phyloP scores from a whole-genome alignment of 345 rosid genomes.

The Citrus australasica region DNA sequence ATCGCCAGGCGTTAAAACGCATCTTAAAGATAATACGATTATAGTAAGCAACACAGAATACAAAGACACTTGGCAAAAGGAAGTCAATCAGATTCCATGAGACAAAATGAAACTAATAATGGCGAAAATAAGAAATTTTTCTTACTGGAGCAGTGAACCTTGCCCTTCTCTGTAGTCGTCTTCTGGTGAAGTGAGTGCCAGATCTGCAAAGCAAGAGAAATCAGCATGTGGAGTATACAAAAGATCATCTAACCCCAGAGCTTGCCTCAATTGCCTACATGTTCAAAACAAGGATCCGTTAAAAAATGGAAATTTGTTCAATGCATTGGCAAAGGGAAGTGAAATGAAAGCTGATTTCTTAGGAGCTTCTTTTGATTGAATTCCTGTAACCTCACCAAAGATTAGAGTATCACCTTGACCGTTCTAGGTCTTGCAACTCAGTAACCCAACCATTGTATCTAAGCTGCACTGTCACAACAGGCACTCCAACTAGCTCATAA shows the following conservation, averaged over 20 bases:
- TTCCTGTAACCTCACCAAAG: background rate
- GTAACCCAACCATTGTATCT: constrained; percentile 99
- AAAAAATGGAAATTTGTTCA: background rate
- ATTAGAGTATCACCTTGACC: constrained; percentile 53
- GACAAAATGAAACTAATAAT: background rate
- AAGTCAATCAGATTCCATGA: no score
- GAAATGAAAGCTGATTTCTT: background rate
- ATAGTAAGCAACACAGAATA: background rate
- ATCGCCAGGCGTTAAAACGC: constrained; percentile 93
- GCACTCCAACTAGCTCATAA: constrained; percentile 92
- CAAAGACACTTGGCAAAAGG: no score
- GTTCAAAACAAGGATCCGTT: background rate
- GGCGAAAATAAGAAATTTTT: no score
- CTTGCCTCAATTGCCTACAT: constrained; percentile 74
- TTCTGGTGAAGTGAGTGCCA: constrained; percentile 89
- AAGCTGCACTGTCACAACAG: constrained; percentile 87
- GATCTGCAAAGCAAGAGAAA: constrained; percentile 96
- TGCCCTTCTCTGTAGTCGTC: constrained; percentile 93
- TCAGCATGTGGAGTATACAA: constrained; percentile 99
- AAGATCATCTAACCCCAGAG: constrained; percentile 86
- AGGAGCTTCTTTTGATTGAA: background rate
- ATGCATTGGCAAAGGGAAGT: background rate
- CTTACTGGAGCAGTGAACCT: no score
- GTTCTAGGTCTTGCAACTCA: constrained; percentile 76
- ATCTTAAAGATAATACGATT: constrained; percentile 41